A percentile compares a stretch with the other conserved stretches of the same genome.
Evolutionary conservation across 2,329 filamentous ascomycete species (phyloP).

Genomic region (Teratosphaeriaceae sp.): DNA sequence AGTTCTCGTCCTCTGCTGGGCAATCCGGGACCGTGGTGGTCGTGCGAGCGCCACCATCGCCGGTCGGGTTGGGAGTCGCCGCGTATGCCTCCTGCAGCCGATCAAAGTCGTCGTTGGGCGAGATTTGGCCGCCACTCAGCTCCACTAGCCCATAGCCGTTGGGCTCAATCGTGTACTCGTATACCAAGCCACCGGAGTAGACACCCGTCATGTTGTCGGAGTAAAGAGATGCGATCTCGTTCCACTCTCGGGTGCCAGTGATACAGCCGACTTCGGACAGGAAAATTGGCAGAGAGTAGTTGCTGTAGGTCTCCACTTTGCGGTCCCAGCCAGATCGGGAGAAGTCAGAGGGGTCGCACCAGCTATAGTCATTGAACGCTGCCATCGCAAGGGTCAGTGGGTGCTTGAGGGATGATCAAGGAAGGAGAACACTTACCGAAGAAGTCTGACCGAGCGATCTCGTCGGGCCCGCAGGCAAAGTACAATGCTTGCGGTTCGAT

Average conservation of each 20-base stretch:
- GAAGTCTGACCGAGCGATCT: constrained; percentile 72
- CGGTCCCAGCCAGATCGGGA: constrained; percentile 69
- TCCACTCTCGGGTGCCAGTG: constrained; percentile 72
- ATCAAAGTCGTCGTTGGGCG: constrained; percentile 57
- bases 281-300: constrained; percentile 85
- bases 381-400: too few relatives aligned
- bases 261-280: constrained; percentile 90
- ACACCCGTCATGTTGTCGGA: constrained; percentile 72
- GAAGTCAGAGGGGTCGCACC: constrained; percentile 67
- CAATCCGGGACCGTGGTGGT: constrained; percentile 44
- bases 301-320: constrained; percentile 80
- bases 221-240: constrained; percentile 76
- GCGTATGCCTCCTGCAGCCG: constrained; percentile 47
- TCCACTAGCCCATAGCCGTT: constrained; percentile 76
- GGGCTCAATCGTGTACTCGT: constrained; percentile 80
- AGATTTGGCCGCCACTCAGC: constrained; percentile 47
- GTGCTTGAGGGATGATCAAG: too few relatives aligned
- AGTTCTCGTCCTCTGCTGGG: constrained; percentile 48
- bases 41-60: constrained; percentile 52
- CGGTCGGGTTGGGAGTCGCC: constrained; percentile 46
- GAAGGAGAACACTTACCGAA: too few relatives aligned
- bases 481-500: constrained; percentile 79
- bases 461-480: constrained; percentile 85
- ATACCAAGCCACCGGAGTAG: constrained; percentile 92
- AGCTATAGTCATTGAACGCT: constrained; percentile 86